Evolutionary conservation across 2,329 filamentous ascomycete genomes (phyloP).

Genomic region (Exophiala alcalophila): DNA sequence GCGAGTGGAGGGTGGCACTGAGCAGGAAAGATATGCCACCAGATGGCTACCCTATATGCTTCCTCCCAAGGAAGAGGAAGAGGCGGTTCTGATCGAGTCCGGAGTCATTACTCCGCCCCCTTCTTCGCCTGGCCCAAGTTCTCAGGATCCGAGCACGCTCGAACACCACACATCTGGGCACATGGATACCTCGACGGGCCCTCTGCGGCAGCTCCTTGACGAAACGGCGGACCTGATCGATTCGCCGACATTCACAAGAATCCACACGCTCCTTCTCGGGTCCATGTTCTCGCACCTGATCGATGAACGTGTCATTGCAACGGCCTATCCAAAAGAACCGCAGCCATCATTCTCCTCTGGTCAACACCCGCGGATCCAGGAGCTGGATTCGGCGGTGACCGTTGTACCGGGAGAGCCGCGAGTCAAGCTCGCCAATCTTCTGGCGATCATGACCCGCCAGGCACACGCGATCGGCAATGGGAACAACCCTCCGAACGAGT

Average conservation of each 20-base stretch:
- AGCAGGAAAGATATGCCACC: constrained; percentile 58
- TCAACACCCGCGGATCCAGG: constrained; percentile 31
- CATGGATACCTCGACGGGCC: constrained; percentile 28
- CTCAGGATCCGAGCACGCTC: constrained; percentile 14
- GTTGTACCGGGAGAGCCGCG: constrained; percentile 46
- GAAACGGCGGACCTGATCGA: constrained; percentile 96
- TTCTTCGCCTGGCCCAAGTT: constrained; percentile 34
- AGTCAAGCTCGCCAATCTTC: constrained; percentile 79
- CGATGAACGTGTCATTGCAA: constrained; percentile 73
- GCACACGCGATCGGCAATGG: constrained; percentile 85
- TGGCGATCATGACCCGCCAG: constrained; percentile 87
- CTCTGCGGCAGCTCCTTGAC: constrained; percentile 80
- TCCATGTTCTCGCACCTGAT: constrained; percentile 80
- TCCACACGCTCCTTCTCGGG: constrained; percentile 82
- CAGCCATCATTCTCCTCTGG: constrained; percentile 42
- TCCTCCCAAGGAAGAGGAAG: constrained; percentile 67
- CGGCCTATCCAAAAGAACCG: constrained; percentile 65
- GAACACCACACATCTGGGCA: constrained; percentile 8
- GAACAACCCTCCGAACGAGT: constrained; percentile 44
- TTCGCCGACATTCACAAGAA: constrained; percentile 83
- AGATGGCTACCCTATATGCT: constrained; percentile 84
- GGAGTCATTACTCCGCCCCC: constrained; percentile 59
- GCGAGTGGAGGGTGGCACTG: constrained; percentile 73
- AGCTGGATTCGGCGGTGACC: constrained; percentile 43
- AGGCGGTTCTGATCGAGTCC: constrained; percentile 78